Base-by-base conservation (phyloP, 139 green algal species). In the Coccomyxa sp. region DNA sequence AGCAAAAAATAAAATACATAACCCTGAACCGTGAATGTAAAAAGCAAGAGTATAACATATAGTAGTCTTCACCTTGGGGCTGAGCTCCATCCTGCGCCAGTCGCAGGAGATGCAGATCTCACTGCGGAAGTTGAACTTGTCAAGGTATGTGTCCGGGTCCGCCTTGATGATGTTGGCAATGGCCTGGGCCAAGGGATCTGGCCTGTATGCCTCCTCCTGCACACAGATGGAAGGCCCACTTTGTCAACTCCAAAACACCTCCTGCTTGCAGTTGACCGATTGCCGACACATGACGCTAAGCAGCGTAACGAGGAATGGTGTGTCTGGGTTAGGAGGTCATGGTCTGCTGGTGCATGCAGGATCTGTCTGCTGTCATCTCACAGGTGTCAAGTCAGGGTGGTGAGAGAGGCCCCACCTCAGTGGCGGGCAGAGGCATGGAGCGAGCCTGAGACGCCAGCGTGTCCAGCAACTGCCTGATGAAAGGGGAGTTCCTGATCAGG, bases 21-120 rank as follows among this genome's bases (percentile, higher is more conserved):
- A n/a, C n/a, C n/a, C n/a, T n/a, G n/a, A n/a, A n/a, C n/a, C n/a
- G n/a, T n/a, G n/a, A n/a, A n/a, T n/a, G n/a, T n/a, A n/a, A n/a
- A n/a, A n/a, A n/a, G n/a, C n/a, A n/a, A n/a, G n/a, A n/a, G n/a
- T n/a, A n/a, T n/a, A n/a, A n/a, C n/a, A n/a, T n/a, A n/a, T n/a
- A n/a, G n/a, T n/a, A n/a, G 7, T 71, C 21, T 21, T 25, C 10
- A 71, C 63, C 63, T 71, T 71, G 4, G 63, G 63, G 21, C 18
- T 71, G 63, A 79, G 76, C 28, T 85, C 76, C 25, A 85, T 76
- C 59, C 82, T 27, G 57, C 82, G 76, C 82, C 77, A 78, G 76
- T 81, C 82, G 60, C 82, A 85, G n/a, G 17, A 28, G 16, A 85
- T 79, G 82, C 82, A 85, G 76, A 81, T 79, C 60, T 85, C 82